Conservation (phyloP, 768 basidiomycete genomes). For the Suillus placidus region DNA sequence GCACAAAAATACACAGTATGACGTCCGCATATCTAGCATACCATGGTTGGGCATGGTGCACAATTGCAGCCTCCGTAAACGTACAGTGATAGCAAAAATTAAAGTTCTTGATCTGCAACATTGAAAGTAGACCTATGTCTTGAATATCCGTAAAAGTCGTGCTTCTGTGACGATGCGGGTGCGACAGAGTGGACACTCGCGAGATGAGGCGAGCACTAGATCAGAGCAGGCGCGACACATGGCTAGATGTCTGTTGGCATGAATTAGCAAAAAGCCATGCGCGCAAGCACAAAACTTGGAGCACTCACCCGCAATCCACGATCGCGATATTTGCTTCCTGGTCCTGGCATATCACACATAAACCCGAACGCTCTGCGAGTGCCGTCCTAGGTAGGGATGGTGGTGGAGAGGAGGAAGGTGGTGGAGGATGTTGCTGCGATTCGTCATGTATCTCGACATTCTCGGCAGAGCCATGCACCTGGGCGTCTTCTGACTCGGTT, state of each 20-base stretch:
- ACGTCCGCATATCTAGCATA: not conserved
- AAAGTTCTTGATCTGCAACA: not conserved
- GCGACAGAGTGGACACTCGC: conserved; percentile 89
- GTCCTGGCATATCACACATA: conserved; percentile 93
- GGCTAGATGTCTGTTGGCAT: conserved; percentile 63
- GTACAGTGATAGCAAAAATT: not conserved
- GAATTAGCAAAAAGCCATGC: not conserved
- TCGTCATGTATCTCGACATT: conserved; percentile 10
- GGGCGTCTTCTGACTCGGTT: conserved; percentile 10
- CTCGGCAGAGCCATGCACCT: conserved; percentile 1
- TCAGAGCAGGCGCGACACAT: conserved; percentile 83
- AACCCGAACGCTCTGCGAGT: conserved; percentile 62
- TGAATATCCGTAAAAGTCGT: conserved; percentile 77
- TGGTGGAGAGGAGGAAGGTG: conserved; percentile 21
- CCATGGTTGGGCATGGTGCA: not conserved
- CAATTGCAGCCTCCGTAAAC: not conserved
- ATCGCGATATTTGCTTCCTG: conserved; percentile 93
- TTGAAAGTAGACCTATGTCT: conserved; percentile 36
- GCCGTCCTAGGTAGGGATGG: conserved; percentile 25
- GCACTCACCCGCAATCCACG: conserved; percentile 88
- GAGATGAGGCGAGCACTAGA: conserved; percentile 72
- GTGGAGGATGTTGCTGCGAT: conserved; percentile 16
- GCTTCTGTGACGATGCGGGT: conserved; percentile 86
- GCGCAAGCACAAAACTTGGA: not conserved
- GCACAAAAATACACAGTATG: not conserved